Evolutionary conservation across 345 rosid genomes (phyloP), one percentile per base, ranked within the genome.

Genomic region (Cardamine occulta): DNA sequence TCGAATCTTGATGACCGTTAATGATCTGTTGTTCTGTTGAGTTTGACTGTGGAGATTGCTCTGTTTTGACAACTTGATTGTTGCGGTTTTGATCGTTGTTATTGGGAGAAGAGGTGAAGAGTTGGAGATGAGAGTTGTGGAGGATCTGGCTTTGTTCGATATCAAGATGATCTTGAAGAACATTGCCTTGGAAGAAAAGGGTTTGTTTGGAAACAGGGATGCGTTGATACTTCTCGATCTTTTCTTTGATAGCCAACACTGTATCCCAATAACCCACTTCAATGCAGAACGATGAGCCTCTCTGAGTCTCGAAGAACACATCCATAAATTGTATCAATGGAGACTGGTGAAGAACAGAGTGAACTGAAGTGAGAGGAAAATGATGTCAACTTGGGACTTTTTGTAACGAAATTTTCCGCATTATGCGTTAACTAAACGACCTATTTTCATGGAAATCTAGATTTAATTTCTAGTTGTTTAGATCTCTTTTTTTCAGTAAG

Each of bases 251-350:
- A 63, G 88, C 91, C 3, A 82, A 77, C 23, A 93, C 86, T 0
- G 94, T 85, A 40, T 93, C 98, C 10, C 82, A 88, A 83, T 74
- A 91, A 44, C 97, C 91, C 26, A 91, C 70, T 86, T 91, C 96
- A 64, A 93, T 88, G 74, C 86, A 75, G 85, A 93, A 89, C 11
- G 84, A 70, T 58, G 66, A 69, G 45, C 90, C 91, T 65, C 74
- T 68, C 23, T 81, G 86, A 21, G 83, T 71, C 45, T 89, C 91
- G 59, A 89, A 85, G 83, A 85, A 74, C 31, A 93, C 86, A 78
- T 89, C 93, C 93, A 92, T 89, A 1, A 57, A 10, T 29, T 28
- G 18, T 31, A 63, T 63, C 45, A 29, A 60, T 71, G 37, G 67
- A 60, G 52, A 51, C 61, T 61, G 61, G 39, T 37, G 42, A 57